Evolutionary conservation across 805 yeast species (phyloP), one percentile per base, ranked within the genome.

Genomic region (Schizosaccharomyces osmophilus): DNA sequence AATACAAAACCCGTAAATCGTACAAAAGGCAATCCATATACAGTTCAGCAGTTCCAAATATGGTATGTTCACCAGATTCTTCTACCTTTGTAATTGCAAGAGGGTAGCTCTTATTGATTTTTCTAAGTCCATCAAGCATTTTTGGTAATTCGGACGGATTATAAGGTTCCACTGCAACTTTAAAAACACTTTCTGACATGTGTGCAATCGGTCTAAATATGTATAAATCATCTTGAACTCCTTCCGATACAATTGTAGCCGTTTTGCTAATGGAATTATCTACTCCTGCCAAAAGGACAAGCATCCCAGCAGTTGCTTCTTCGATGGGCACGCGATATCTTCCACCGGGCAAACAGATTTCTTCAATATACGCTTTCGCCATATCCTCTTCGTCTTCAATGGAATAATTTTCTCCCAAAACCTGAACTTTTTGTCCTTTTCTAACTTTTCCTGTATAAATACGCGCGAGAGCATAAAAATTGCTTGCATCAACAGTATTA

Each of bases 1-100:
- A 77, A 66, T 80, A 84, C 41, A 79, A 73, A 32, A 74, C 69
- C 64, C 97, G 74, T 55, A 93, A 71, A 67, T 87, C 96, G 69
- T 83, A 85, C 48, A 93, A 71, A 29, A 85, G 73, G 66, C 93
- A 85, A 70, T 93, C 97, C 71, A 93, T 69, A 68, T 86, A 87
- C 19, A 90, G 67, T 68, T 93, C 97, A 5, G 98, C 98, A 9
- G 87, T 79, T 0, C 93, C 96, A 32, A 82, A 67, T 0, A 93
- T 69, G 0, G 82, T 81, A 68, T 84, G 87, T 66, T 88, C 97
- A 1, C 97, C 96, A 61, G 89, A 84, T 65, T 86, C 95, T 69
- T 87, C 95, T 0, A 84, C 87, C 64, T 78, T 80, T n/a, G 85
- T 73, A 24, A 77, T 77, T 45, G 82, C 75, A 3, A 88, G 83